Evolutionary conservation across 2,329 filamentous ascomycete genomes (phyloP).

Genomic region (Fusarium sp.): DNA sequence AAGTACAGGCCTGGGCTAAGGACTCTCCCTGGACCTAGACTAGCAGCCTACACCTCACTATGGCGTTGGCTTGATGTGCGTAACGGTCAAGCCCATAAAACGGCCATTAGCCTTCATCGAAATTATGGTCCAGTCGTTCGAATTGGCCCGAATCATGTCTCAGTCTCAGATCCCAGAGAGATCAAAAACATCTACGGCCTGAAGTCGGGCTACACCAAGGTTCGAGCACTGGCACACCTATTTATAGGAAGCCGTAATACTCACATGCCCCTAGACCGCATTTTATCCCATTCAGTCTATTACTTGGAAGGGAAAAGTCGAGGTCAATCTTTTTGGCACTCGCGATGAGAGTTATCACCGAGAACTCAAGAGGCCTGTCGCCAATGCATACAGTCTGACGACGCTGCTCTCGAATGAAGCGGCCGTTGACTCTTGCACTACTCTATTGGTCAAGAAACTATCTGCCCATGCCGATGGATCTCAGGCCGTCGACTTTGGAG

Average conservation of each 20-base stretch:
- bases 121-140: background rate
- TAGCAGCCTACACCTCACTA: background rate
- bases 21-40: background rate
- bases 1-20: background rate
- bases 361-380: background rate
- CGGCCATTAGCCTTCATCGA: background rate
- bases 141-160: slow-evolving; percentile 27
- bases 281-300: slow-evolving; percentile 4
- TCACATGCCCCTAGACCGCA: background rate
- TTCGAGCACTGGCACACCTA: background rate
- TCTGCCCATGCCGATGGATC: background rate
- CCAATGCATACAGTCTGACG: background rate
- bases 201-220: slow-evolving; percentile 33
- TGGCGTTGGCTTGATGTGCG: slow-evolving; percentile 1
- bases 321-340: background rate
- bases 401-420: background rate
- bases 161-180: slow-evolving; percentile 24
- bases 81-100: slow-evolving; percentile 3
- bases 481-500: background rate
- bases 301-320: slow-evolving; percentile 3
- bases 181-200: slow-evolving; percentile 34
- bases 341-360: slow-evolving; percentile 2
- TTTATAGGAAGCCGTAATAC: too few relatives aligned
- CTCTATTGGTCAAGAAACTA: background rate
- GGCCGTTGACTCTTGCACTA: background rate